Conservation (phyloP, 441 rosid species). For the Bocquillonia castaneifolia region DNA sequence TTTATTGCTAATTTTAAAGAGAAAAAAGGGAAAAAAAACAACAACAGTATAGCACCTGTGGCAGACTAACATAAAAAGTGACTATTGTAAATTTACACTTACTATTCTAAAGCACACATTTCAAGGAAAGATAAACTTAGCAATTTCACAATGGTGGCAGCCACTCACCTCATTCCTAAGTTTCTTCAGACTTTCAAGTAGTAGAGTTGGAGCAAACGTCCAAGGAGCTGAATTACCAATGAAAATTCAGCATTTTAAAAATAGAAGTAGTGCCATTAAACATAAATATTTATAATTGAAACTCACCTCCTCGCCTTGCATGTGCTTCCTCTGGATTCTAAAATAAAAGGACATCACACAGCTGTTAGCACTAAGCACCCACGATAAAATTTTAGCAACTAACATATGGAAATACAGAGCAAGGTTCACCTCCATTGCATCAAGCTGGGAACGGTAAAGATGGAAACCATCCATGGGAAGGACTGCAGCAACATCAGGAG, state of each 20-base stretch:
- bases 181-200: constrained; percentile 65
- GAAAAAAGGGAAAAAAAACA: no score
- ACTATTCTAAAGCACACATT: not conserved
- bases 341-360: constrained; percentile 17
- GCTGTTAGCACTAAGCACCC: constrained; percentile 21
- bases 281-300: constrained; percentile 17
- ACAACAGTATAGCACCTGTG: constrained; percentile 8
- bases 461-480: constrained; percentile 97
- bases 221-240: constrained; percentile 65
- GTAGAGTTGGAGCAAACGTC: constrained; percentile 64
- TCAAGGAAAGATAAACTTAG: not conserved
- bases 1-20: constrained; percentile 8
- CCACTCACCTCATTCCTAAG: constrained; percentile 61
- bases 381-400: not conserved
- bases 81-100: not conserved
- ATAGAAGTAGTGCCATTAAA: constrained; percentile 11
- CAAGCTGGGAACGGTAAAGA: constrained; percentile 78
- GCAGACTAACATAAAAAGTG: constrained; percentile 4
- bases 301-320: constrained; percentile 95
- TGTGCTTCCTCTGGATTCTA: constrained; percentile 92
- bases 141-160: not conserved
- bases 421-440: constrained; percentile 80
- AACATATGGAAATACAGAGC: constrained; percentile 1
- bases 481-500: constrained; percentile 63
- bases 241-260: constrained; percentile 24